Base-by-base conservation (phyloP, 2,329 filamentous ascomycete genomes). In the Xylaria sp. region DNA sequence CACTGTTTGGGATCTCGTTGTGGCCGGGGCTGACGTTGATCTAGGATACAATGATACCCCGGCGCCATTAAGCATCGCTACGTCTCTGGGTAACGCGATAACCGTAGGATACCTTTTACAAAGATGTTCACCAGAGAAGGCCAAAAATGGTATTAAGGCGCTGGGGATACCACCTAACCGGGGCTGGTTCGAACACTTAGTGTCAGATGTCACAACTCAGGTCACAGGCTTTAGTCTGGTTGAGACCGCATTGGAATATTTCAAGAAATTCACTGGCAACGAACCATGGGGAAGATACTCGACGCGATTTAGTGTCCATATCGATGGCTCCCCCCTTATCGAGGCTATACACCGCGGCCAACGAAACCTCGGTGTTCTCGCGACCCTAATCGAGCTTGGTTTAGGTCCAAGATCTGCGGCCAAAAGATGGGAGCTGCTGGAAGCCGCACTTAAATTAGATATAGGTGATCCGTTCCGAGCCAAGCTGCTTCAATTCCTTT, bases 221-320 rank as follows among this genome's bases (percentile, higher is more conserved):
- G 46, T 20, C 6, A 10, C 46, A 20, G 46, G 46, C 46, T 49
- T 49, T 23, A 49, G 46, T 6, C 46, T 49, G n/a, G 46, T 49
- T 23, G 46, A 49, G 46, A 49, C 46, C 7, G 46, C 46, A 49
- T 49, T 49, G 18, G 46, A 49, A 20, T 49, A 49, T 20, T 49
- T 49, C 20, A n/a, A 23, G 15, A 23, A n/a, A 49, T 49, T 49
- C 46, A n/a, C 20, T 18, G 20, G 18, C 46, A 5, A 49, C 8
- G 18, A 18, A 49, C 46, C 18, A 18, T 23, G 18, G 46, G 46
- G 18, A 20, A 18, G 18, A n/a, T 23, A 49, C 20, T 20, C n/a
- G 5, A 9, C 10, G 18, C 18, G 15, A 49, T 49, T 49, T 23
- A n/a, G 15, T 20, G 18, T n/a, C 7, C 2, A 49, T 49, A 3